Percentiles rank a stretch among this genome's conserved stretches.
These are phyloP conservation scores for Fraxinus americana DNA, from an alignment of 257 asterid genomes.

Conservation along the genomic window DNA sequence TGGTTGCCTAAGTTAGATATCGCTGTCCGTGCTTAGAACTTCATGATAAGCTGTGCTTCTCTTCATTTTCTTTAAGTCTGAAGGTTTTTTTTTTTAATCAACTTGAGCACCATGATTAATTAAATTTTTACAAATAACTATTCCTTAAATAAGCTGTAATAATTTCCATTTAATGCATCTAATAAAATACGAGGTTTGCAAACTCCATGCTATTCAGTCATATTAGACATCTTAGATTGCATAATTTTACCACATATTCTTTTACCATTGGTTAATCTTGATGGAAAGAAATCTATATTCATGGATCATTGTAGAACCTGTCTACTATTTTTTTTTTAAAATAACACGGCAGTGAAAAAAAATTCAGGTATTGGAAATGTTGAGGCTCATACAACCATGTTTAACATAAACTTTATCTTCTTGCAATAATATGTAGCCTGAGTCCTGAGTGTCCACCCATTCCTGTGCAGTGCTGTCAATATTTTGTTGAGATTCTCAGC, in stretches of 20 bases:
- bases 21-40: not conserved
- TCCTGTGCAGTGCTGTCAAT: not conserved
- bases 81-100: not conserved
- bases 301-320: not conserved
- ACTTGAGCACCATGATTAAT: not conserved
- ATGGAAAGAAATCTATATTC: not conserved
- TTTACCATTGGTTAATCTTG: not conserved
- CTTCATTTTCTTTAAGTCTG: not conserved
- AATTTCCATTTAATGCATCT: not conserved
- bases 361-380: constrained; percentile 3
- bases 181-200: not conserved
- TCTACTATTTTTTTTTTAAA: too few relatives aligned
- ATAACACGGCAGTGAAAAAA: not conserved
- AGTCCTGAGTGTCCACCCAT: not conserved
- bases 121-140: not conserved
- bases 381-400: constrained; percentile 36
- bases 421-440: not conserved
- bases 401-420: not conserved
- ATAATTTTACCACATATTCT: not conserved
- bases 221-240: not conserved
- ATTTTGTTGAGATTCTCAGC: not conserved
- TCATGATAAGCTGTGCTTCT: not conserved
- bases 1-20: not conserved
- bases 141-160: not conserved
- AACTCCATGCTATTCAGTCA: not conserved